A percentile compares a stretch with the other conserved stretches of the same genome.
phyloP scores from a whole-genome alignment of 495 filamentous ascomycete species.

The Aspergillus nanangensis region DNA sequence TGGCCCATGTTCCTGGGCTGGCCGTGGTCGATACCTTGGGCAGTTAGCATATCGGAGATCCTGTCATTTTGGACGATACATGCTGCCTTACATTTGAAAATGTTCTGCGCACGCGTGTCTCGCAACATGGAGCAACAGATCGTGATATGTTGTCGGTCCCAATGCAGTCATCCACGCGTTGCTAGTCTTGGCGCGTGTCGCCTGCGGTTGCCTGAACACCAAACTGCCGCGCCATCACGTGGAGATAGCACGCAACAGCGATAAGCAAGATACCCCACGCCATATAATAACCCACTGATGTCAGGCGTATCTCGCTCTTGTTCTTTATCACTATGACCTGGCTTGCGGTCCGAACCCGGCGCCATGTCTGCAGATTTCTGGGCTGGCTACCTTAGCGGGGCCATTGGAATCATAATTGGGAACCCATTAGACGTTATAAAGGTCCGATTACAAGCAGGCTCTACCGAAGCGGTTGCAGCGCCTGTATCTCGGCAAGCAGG shows the following conservation, averaged over 20 bases:
- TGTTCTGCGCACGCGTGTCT: no score
- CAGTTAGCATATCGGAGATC: background rate
- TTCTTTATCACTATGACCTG: background rate
- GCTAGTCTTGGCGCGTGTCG: constrained; percentile 16
- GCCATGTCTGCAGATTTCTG: constrained; percentile 80
- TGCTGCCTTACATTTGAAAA: no score
- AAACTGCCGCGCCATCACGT: constrained; percentile 37
- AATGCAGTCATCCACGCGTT: constrained; percentile 16
- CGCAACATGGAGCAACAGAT: background rate
- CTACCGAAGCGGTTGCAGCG: constrained; percentile 18
- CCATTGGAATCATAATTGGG: constrained; percentile 76
- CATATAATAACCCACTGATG: background rate
- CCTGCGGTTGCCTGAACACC: constrained; percentile 23
- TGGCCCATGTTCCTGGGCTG: constrained; percentile 24
- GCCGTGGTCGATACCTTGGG: constrained; percentile 42
- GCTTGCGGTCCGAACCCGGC: background rate
- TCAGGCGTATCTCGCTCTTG: background rate
- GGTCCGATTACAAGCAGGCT: constrained; percentile 69
- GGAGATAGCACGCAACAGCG: constrained; percentile 7
- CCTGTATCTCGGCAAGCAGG: constrained; percentile 18
- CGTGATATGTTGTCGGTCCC: background rate
- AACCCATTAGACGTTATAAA: constrained; percentile 87
- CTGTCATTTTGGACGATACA: background rate
- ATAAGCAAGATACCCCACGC: background rate
- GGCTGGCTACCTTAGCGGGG: constrained; percentile 82